Evolutionary conservation across 129 eudicot species (phyloP).

Genomic region (Apium graveolens): DNA sequence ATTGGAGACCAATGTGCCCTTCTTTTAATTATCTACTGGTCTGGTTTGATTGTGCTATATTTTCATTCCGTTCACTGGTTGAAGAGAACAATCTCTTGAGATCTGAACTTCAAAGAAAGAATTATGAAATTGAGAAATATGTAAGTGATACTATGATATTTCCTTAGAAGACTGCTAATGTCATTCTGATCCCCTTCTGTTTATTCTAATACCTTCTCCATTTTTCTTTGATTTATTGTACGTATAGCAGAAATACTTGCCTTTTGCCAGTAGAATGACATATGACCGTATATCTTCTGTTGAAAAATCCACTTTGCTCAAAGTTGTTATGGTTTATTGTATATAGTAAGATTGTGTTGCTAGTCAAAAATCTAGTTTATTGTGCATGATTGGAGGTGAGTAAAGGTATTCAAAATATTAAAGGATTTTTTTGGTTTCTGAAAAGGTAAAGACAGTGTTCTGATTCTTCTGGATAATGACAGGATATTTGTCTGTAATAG

Average conservation of each 20-base stretch:
- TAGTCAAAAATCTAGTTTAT: not conserved
- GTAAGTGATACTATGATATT: not conserved
- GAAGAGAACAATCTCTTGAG: conserved; percentile 6
- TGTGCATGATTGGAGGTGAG: not conserved
- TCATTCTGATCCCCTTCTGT: not conserved
- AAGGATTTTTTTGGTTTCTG: not conserved
- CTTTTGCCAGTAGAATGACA: not conserved
- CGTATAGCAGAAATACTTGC: not conserved
- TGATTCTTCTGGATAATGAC: not conserved
- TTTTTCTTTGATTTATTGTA: not conserved
- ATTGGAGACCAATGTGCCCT: not conserved
- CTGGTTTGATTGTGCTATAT: not conserved
- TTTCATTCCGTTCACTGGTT: not conserved
- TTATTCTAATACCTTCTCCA: not conserved
- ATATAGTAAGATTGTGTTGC: not conserved
- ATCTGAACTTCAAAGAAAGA: not conserved
- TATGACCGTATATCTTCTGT: not conserved
- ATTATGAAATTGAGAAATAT: not conserved
- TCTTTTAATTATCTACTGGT: not conserved
- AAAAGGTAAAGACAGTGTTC: not conserved
- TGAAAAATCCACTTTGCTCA: not conserved
- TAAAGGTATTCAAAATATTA: not conserved
- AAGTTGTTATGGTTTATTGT: not conserved
- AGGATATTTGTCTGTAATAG: not conserved
- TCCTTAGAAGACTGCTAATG: not conserved